Base-by-base conservation (phyloP, 2,329 filamentous ascomycete species). In the Aspergillus pseudoviridinutans region DNA sequence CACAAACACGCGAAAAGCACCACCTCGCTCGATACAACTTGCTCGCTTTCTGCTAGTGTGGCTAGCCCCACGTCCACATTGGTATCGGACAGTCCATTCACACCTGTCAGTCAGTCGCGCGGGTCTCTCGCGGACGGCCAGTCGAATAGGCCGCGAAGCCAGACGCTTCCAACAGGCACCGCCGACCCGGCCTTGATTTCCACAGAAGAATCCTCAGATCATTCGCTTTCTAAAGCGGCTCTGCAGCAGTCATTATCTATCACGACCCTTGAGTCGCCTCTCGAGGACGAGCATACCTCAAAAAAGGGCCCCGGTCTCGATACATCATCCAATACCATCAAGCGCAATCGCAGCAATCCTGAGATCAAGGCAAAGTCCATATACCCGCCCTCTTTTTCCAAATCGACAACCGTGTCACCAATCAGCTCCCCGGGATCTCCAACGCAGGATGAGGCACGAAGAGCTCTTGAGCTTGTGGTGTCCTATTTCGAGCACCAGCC, bases 361-460 rank as follows among this genome's bases (percentile, higher is more conserved):
- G 75, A 79, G 51, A 75, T 78, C 58, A 76, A 76, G 58, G 69
- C 71, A 5, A 68, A 74, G 54, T 70, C 71, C 28, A 78, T 79
- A 65, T 69, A 76, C 57, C 70, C 76, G 44, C 68, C 74, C 9
- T 65, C 70, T 2, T 63, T 72, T 49, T 74, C 73, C 4, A 74
- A 72, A 56, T 76, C 76, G 24, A 72, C 67, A 42, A 73, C 71
- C 50, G 71, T 74, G 12, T 79, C 77, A 35, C 78, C 85, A 41
- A 78, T 84, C 59, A 82, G 83, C 44, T 82, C 85, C 51, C 82
- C 87, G 1, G 83, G 76, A 28, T 89, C 88, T 1, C 89, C 89
- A 0, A 91, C 88, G 0, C 89, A 92, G 64, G 92, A 97, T 65
- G 92, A 97, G 72, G 92, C 92, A 3, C 84, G 90, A 42, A 83